These are phyloP conservation scores for Podila verticillata DNA, from an alignment of 192 early-diverging fungal species.

Conservation along the genomic window DNA sequence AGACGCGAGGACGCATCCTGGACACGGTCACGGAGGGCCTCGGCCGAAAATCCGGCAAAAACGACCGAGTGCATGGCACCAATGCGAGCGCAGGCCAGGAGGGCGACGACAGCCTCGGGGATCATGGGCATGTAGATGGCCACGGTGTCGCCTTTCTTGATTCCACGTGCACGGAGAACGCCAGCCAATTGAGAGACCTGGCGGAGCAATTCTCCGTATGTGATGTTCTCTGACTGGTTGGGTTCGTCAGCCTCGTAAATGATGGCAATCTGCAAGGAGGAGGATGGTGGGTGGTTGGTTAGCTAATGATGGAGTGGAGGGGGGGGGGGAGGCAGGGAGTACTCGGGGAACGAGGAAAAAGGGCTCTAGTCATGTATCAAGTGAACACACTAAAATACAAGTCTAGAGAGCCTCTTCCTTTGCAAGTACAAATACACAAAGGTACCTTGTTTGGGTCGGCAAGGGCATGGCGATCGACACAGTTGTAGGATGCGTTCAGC, in stretches of 20 bases:
- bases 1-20: slow-evolving; percentile 83
- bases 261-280: slow-evolving; percentile 73
- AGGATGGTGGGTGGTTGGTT: too few species aligned
- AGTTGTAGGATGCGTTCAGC: slow-evolving; percentile 93
- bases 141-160: slow-evolving; percentile 93
- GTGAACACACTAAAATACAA: not conserved
- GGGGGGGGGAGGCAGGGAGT: too few species aligned
- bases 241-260: slow-evolving; percentile 93
- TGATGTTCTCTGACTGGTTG: slow-evolving; percentile 78
- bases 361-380: not conserved
- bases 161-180: slow-evolving; percentile 81
- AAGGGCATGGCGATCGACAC: slow-evolving; percentile 92
- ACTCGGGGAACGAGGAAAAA: too few species aligned
- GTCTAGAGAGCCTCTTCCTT: not conserved
- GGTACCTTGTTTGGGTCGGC: slow-evolving; percentile 75
- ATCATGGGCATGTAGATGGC: slow-evolving; percentile 99
- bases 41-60: slow-evolving; percentile 96
- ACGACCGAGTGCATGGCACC: slow-evolving; percentile 94
- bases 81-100: slow-evolving; percentile 94
- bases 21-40: slow-evolving; percentile 93
- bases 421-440: too few species aligned
- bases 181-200: slow-evolving; percentile 89
- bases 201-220: slow-evolving; percentile 83
- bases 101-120: slow-evolving; percentile 90
- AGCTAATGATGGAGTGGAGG: too few species aligned